These are phyloP conservation scores for Acacia melanoxylon DNA, from an alignment of 306 rosid genomes.

Conservation along the genomic window DNA sequence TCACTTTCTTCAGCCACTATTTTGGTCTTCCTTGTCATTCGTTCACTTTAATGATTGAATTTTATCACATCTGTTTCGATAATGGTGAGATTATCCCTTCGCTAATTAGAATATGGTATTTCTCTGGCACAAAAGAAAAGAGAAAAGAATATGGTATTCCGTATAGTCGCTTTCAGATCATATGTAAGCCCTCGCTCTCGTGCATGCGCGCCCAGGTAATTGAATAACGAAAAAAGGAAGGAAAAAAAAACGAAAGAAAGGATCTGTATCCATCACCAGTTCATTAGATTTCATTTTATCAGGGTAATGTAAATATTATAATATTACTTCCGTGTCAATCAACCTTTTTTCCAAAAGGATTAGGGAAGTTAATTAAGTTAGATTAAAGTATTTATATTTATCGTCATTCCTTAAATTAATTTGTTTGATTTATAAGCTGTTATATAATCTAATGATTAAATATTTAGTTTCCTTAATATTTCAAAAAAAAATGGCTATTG, in stretches of 20 bases:
- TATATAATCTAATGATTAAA: too few relatives aligned
- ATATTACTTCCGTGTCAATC: too few relatives aligned
- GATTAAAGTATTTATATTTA: too few relatives aligned
- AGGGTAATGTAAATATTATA: background rate
- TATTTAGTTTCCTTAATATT: too few relatives aligned
- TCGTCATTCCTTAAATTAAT: too few relatives aligned
- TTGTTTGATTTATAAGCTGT: too few relatives aligned
- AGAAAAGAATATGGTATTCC: background rate
- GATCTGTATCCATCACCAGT: background rate
- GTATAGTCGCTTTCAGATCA: background rate
- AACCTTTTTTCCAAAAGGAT: too few relatives aligned
- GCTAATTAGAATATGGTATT: background rate
- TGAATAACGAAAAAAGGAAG: background rate
- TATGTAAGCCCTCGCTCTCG: background rate
- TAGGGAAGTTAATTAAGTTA: too few relatives aligned
- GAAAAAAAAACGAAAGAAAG: background rate
- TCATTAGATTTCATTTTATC: background rate
- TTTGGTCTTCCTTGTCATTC: background rate
- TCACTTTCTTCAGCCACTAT: background rate
- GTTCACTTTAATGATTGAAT: background rate
- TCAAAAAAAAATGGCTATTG: too few relatives aligned
- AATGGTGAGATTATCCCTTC: slow-evolving; percentile 1
- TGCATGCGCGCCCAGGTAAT: background rate
- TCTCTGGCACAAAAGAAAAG: too few relatives aligned
- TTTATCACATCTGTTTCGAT: slow-evolving; percentile 17